These are phyloP conservation scores for Diaporthe ilicicola DNA, from an alignment of 2,329 filamentous ascomycete species.

Conservation along the genomic window DNA sequence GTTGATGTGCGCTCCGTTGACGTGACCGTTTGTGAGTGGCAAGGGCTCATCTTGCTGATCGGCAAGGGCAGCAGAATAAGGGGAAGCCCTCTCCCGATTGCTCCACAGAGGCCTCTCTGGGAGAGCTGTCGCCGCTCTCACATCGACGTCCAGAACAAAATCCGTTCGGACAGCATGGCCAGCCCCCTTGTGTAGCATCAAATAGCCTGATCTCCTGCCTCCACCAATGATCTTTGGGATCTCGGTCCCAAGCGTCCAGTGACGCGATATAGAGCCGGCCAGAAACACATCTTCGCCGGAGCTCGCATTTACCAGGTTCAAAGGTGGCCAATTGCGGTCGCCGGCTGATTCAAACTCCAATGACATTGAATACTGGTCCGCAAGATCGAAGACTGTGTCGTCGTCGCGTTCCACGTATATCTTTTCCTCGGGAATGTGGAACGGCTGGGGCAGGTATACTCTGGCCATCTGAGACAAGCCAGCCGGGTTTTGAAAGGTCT, in stretches of 20 bases:
- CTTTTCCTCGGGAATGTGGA: conserved; percentile 61
- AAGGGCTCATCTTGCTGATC: conserved; percentile 46
- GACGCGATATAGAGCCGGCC: conserved; percentile 37
- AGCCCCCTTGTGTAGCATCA: conserved; percentile 47
- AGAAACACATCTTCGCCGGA: conserved; percentile 39
- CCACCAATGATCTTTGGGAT: conserved; percentile 53
- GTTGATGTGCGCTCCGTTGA: conserved; percentile 41
- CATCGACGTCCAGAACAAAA: conserved; percentile 58
- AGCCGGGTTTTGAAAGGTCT: conserved; percentile 57
- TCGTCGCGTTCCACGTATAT: conserved; percentile 59
- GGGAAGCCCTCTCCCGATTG: conserved; percentile 51
- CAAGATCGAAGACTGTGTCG: conserved; percentile 56
- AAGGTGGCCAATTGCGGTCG: conserved; percentile 61
- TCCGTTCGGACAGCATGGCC: conserved; percentile 47
- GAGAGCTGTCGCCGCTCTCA: conserved; percentile 55
- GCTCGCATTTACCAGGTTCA: conserved; percentile 47
- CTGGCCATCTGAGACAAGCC: conserved; percentile 56
- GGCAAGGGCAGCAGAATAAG: conserved; percentile 53
- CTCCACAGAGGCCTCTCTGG: conserved; percentile 41
- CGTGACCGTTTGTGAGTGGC: conserved; percentile 44
- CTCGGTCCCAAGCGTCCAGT: conserved; percentile 52
- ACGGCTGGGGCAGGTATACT: conserved; percentile 57
- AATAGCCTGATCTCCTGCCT: conserved; percentile 41
- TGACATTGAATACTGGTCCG: conserved; percentile 58
- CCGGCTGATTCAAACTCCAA: conserved; percentile 62